These are phyloP conservation scores for Entomortierella chlamydospora DNA, from an alignment of 192 early-diverging fungal species.

Conservation along the genomic window DNA sequence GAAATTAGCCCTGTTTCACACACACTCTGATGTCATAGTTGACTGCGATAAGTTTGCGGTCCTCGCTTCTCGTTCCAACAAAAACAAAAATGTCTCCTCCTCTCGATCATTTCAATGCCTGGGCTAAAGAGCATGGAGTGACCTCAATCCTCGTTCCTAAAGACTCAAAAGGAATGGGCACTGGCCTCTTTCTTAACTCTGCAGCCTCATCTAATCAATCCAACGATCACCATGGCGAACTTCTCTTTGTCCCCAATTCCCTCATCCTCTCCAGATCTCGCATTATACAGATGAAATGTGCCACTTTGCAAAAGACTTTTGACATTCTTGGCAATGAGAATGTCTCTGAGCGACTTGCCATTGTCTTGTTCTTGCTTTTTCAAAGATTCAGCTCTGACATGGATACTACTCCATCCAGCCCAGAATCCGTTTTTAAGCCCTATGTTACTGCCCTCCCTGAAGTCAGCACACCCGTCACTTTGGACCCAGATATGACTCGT, in stretches of 20 bases:
- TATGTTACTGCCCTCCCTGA: constrained; percentile 72
- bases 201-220: background rate
- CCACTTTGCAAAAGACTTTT: constrained; percentile 7
- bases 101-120: constrained; percentile 11
- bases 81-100: background rate
- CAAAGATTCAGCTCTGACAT: constrained; percentile 18
- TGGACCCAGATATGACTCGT: constrained; percentile 37
- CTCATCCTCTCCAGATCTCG: constrained; percentile 21
- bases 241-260: constrained; percentile 24
- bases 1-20: too few species aligned
- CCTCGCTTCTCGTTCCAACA: too few species aligned
- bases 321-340: background rate
- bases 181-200: constrained; percentile 27
- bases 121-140: constrained; percentile 22
- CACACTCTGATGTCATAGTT: too few species aligned
- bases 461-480: constrained; percentile 49
- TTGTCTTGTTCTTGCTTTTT: constrained; percentile 60
- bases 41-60: too few species aligned
- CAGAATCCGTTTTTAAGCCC: constrained; percentile 50
- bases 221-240: constrained; percentile 12
- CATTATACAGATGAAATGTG: background rate
- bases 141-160: constrained; percentile 1
- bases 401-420: background rate
- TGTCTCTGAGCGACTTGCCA: constrained; percentile 45
- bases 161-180: constrained; percentile 32